Evolutionary conservation across 2,329 filamentous ascomycete genomes (phyloP).

Genomic region (Ceratocystis papillata): DNA sequence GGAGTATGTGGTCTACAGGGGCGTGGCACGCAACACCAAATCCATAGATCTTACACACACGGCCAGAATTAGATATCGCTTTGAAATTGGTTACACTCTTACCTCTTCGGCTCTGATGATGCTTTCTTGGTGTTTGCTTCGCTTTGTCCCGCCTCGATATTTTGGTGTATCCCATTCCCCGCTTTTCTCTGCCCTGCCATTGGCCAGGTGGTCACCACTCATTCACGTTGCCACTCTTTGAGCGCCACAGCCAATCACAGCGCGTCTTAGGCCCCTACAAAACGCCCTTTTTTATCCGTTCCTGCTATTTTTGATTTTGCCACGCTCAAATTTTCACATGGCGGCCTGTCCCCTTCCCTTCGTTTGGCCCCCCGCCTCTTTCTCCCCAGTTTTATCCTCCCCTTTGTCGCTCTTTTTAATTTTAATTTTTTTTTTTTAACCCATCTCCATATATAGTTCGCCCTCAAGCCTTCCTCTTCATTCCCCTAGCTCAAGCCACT

Average conservation of each 20-base stretch:
- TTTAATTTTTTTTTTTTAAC: background rate
- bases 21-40: too few relatives aligned
- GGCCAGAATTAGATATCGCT: too few relatives aligned
- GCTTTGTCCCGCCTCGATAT: conserved; percentile 12
- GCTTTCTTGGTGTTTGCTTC: conserved; percentile 1
- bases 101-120: background rate
- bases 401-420: background rate
- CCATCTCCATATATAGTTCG: conserved; percentile 27
- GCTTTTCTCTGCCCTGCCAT: conserved; percentile 11
- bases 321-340: conserved; percentile 3
- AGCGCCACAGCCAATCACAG: background rate
- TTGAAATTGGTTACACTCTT: background rate
- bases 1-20: too few relatives aligned
- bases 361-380: background rate
- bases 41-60: too few relatives aligned
- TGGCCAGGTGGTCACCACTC: background rate
- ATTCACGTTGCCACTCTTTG: background rate
- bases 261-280: background rate
- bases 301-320: background rate
- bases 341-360: background rate
- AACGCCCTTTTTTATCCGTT: background rate
- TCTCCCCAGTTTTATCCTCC: background rate
- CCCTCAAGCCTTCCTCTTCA: conserved; percentile 26
- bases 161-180: background rate
- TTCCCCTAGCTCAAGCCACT: conserved; percentile 17